A percentile compares a stretch with the other conserved stretches of the same genome.
phyloP scores from a whole-genome alignment of 164 flowering plant species.

The Santalum album region DNA sequence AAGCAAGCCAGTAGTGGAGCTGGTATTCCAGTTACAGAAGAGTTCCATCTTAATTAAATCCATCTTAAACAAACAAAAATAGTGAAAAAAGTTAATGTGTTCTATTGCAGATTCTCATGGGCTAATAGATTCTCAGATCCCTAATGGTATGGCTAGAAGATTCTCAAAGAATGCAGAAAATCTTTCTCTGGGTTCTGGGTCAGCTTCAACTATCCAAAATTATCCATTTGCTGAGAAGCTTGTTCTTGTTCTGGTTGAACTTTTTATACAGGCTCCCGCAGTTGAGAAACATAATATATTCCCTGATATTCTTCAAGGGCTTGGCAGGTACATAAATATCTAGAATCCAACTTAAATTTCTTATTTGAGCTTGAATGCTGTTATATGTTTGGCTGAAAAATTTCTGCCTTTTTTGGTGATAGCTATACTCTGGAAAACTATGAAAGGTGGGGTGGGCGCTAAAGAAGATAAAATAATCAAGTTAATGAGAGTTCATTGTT shows the following conservation, averaged over 20 bases:
- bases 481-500: too few species aligned
- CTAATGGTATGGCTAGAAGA: conserved; percentile 30
- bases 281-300: conserved; percentile 51
- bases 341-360: background rate
- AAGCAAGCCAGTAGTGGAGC: conserved; percentile 21
- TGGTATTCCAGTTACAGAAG: conserved; percentile 23
- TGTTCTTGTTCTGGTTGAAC: conserved; percentile 66
- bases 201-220: conserved; percentile 17
- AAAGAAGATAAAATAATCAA: too few species aligned
- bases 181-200: conserved; percentile 18
- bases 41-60: background rate
- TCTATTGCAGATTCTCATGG: conserved; percentile 15
- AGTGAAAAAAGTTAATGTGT: background rate
- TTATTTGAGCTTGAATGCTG: background rate
- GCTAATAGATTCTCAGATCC: conserved; percentile 13
- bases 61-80: conserved; percentile 1
- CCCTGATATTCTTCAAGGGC: conserved; percentile 69
- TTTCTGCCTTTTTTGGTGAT: too few species aligned
- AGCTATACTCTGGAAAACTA: too few species aligned
- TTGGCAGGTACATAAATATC: conserved; percentile 61
- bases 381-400: background rate
- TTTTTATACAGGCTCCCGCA: conserved; percentile 57
- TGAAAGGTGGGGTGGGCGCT: too few species aligned
- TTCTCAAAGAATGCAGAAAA: conserved; percentile 18
- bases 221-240: conserved; percentile 72